Percentiles rank a stretch among this genome's conserved stretches.
These are phyloP conservation scores for Phytomonas sp. DNA, from an alignment of 208 protist genomes.

Conservation along the genomic window DNA sequence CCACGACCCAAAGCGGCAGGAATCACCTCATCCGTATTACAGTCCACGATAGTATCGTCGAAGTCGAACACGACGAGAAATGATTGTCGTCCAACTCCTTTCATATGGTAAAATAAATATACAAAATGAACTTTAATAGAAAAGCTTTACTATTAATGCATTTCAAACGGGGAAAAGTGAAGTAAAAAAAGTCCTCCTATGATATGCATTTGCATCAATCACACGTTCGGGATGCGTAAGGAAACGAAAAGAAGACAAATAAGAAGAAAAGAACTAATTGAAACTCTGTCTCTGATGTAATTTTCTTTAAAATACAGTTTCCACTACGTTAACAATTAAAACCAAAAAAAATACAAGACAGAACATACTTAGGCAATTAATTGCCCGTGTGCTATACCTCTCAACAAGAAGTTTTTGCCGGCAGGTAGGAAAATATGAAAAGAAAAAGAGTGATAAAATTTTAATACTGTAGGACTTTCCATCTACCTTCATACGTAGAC, in stretches of 20 bases:
- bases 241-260: background rate
- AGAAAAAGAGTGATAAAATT: background rate
- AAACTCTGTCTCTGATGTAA: background rate
- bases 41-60: slow-evolving; percentile 81
- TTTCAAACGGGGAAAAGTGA: slow-evolving; percentile 6
- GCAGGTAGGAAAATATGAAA: background rate
- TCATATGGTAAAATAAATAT: slow-evolving; percentile 14
- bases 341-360: background rate
- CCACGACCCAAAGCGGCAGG: slow-evolving; percentile 37
- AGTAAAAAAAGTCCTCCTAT: background rate
- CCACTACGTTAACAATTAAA: background rate
- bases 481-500: background rate
- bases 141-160: slow-evolving; percentile 7
- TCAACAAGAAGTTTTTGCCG: background rate
- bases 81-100: slow-evolving; percentile 57
- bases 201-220: background rate
- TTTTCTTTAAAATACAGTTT: background rate
- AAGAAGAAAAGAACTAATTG: background rate
- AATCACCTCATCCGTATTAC: slow-evolving; percentile 81
- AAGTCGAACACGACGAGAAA: slow-evolving; percentile 90
- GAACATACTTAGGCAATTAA: background rate
- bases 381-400: background rate
- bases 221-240: background rate
- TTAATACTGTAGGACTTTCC: background rate
- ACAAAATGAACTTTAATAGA: background rate